Evolutionary conservation across 345 rosid genomes (phyloP).

Genomic region (Heritiera littoralis): DNA sequence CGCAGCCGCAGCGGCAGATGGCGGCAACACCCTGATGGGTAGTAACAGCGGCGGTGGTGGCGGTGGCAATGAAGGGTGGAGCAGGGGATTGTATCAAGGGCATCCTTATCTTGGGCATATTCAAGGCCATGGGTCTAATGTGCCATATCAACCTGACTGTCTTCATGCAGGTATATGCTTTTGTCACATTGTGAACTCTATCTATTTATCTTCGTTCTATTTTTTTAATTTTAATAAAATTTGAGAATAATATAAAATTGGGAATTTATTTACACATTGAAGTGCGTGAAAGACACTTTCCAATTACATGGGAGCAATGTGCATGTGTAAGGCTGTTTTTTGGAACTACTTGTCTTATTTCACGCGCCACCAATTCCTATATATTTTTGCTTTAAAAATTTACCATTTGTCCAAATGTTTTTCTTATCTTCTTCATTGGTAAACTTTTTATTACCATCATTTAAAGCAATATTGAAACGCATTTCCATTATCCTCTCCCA

Average conservation of each 20-base stretch:
- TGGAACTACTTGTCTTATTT: not conserved
- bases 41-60: slow-evolving; percentile 12
- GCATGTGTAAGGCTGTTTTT: not conserved
- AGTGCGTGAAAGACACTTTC: slow-evolving; percentile 43
- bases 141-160: slow-evolving; percentile 55
- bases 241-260: not conserved
- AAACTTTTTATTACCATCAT: not conserved
- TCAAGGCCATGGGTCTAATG: slow-evolving; percentile 33
- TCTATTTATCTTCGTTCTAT: not conserved
- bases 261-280: slow-evolving; percentile 11
- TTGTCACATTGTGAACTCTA: slow-evolving; percentile 10
- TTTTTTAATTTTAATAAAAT: not conserved
- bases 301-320: slow-evolving; percentile 43
- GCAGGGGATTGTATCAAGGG: slow-evolving; percentile 32
- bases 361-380: not conserved
- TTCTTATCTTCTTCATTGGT: not conserved
- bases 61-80: slow-evolving; percentile 29
- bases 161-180: slow-evolving; percentile 63
- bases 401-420: not conserved
- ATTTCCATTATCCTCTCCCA: too few species aligned
- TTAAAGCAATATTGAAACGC: too few species aligned
- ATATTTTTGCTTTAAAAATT: not conserved
- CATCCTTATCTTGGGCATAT: slow-evolving; percentile 41
- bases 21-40: slow-evolving; percentile 3
- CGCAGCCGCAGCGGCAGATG: slow-evolving; percentile 10